Conservation (phyloP, 345 rosid species). For the Ricinus communis region DNA sequence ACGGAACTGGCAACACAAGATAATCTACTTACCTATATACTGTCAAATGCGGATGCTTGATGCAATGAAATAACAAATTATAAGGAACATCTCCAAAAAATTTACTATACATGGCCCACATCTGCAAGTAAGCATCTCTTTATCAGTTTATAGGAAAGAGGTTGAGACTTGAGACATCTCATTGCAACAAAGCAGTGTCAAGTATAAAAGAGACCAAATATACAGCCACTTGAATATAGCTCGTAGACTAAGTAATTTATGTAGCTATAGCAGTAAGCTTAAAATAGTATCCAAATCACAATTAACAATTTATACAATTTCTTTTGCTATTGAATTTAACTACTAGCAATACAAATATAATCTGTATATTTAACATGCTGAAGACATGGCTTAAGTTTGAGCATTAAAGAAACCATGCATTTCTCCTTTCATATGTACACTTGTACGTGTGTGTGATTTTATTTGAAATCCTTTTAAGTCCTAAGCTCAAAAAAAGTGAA, state of each 20-base stretch:
- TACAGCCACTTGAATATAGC: neutral
- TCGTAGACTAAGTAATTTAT: neutral
- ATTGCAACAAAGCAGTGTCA: neutral
- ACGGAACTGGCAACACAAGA: conserved; percentile 4
- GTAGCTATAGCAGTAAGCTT: neutral
- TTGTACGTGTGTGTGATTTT: neutral
- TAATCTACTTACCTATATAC: conserved; percentile 51
- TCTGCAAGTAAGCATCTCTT: conserved; percentile 47
- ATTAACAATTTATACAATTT: neutral
- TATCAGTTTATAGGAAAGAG: conserved; percentile 17
- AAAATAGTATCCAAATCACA: neutral
- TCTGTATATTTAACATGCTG: neutral
- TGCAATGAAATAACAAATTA: conserved; percentile 46
- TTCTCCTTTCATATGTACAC: neutral
- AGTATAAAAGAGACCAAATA: neutral
- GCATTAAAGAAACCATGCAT: conserved; percentile 2
- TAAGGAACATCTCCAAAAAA: conserved; percentile 50
- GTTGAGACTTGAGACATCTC: neutral
- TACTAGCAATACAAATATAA: conserved; percentile 1
- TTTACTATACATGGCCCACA: conserved; percentile 48
- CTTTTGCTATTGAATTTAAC: neutral
- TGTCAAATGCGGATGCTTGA: conserved; percentile 60
- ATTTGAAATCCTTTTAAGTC: neutral
- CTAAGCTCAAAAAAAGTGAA: neutral
- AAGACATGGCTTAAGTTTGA: neutral